Conservation (phyloP, 371 early-diverging fungal species). For the Globomyces sp. region DNA sequence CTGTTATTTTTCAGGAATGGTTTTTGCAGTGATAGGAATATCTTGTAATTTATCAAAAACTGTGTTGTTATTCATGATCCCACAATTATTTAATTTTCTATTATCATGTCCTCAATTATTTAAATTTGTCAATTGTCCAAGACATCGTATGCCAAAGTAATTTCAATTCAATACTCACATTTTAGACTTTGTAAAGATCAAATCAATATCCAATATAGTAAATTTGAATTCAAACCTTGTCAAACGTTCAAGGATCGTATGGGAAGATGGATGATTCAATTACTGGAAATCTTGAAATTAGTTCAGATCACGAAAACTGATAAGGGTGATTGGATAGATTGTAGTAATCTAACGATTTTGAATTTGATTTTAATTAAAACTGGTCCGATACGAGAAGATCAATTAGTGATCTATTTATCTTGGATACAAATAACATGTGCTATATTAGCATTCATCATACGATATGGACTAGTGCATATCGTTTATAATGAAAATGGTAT, state of each 20-base stretch:
- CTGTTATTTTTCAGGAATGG: constrained; percentile 98
- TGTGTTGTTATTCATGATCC: constrained; percentile 86
- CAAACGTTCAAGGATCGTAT: background rate
- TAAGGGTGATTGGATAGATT: constrained; percentile 33
- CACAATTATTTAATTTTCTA: constrained; percentile 95
- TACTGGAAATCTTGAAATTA: constrained; percentile 35
- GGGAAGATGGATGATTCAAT: constrained; percentile 34
- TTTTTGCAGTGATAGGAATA: constrained; percentile 93
- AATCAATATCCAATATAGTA: background rate
- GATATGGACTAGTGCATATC: constrained; percentile 59
- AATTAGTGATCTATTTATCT: constrained; percentile 59
- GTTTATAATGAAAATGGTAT: constrained; percentile 49
- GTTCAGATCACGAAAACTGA: constrained; percentile 32
- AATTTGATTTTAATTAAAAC: constrained; percentile 77
- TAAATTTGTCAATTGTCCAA: constrained; percentile 92
- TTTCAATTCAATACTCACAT: background rate
- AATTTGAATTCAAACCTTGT: constrained; percentile 8
- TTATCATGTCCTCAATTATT: constrained; percentile 95
- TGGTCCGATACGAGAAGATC: constrained; percentile 74
- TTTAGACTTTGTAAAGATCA: constrained; percentile 9
- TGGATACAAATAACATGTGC: constrained; percentile 63
- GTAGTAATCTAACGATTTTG: constrained; percentile 89
- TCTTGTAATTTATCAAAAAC: constrained; percentile 93
- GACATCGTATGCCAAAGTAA: constrained; percentile 90
- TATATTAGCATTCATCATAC: constrained; percentile 48